phyloP scores from a whole-genome alignment of 2,329 filamentous ascomycete genomes.

The Colletotrichum sp. region DNA sequence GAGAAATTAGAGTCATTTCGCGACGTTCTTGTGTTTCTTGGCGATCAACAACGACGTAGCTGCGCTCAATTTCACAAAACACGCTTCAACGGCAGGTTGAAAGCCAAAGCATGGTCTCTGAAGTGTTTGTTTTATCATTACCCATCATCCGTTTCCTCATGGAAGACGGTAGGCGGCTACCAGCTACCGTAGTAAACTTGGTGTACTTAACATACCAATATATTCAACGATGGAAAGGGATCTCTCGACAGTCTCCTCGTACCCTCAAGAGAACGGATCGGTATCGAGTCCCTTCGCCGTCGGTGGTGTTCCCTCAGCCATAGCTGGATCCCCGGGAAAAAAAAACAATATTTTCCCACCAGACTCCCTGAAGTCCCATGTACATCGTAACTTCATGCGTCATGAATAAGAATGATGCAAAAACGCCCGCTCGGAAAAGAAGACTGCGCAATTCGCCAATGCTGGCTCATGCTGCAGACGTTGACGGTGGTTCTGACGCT shows the following conservation, averaged over 20 bases:
- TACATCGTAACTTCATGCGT: constrained; percentile 8
- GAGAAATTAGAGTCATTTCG: not conserved
- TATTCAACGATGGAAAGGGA: not conserved
- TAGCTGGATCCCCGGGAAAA: not conserved
- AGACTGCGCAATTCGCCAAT: not conserved
- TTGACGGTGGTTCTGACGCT: constrained; percentile 26
- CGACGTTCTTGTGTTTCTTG: not conserved
- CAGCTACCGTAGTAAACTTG: not conserved
- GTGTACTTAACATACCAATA: not conserved
- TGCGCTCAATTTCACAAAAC: not conserved
- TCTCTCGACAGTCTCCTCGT: not conserved
- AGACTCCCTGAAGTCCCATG: not conserved
- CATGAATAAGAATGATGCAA: not conserved
- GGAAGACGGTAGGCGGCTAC: not conserved
- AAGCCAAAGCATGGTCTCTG: not conserved
- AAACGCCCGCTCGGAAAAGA: constrained; percentile 13
- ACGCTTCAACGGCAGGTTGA: not conserved
- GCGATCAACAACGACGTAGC: not conserved
- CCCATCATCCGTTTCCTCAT: not conserved
- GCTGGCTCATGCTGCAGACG: not conserved
- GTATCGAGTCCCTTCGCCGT: not conserved
- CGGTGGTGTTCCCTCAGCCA: not conserved
- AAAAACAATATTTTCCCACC: not conserved
- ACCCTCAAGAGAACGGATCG: not conserved
- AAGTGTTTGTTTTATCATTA: not conserved